These are phyloP conservation scores for Blastocrithidia nonstop DNA, from an alignment of 208 protist genomes.

Conservation along the genomic window DNA sequence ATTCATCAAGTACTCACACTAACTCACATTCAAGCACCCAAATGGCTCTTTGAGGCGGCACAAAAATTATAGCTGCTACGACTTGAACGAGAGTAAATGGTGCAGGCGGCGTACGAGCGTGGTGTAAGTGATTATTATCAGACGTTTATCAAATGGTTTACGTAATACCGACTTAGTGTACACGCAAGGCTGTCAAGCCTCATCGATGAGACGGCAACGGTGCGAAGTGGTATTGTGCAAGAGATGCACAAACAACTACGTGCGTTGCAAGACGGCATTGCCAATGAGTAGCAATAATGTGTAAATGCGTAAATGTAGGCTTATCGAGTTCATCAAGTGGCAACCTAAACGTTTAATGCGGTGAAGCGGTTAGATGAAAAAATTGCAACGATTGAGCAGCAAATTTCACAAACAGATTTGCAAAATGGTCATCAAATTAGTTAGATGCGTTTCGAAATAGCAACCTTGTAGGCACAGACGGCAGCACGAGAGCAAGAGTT, in stretches of 20 bases:
- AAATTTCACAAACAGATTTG: slow-evolving; percentile 35
- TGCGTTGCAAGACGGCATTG: slow-evolving; percentile 23
- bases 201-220: slow-evolving; percentile 35
- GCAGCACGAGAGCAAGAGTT: slow-evolving; percentile 38
- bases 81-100: slow-evolving; percentile 18
- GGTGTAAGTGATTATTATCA: slow-evolving; percentile 65
- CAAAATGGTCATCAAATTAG: slow-evolving; percentile 37
- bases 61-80: slow-evolving; percentile 42
- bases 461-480: slow-evolving; percentile 33
- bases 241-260: slow-evolving; percentile 22
- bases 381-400: slow-evolving; percentile 27
- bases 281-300: no score
- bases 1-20: slow-evolving; percentile 76
- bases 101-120: slow-evolving; percentile 37
- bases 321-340: slow-evolving; percentile 19
- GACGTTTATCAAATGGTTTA: slow-evolving; percentile 32
- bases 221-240: slow-evolving; percentile 30
- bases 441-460: slow-evolving; percentile 59
- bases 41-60: slow-evolving; percentile 66
- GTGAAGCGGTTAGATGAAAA: slow-evolving; percentile 42
- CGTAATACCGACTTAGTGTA: no score
- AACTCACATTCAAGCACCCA: slow-evolving; percentile 58
- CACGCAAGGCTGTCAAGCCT: slow-evolving; percentile 30
- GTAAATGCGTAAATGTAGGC: slow-evolving; percentile 22
- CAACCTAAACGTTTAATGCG: slow-evolving; percentile 21